A percentile compares a stretch with the other conserved stretches of the same genome.
Evolutionary conservation across 805 yeast species (phyloP).

Genomic region (Candida pseudoglaebosa): DNA sequence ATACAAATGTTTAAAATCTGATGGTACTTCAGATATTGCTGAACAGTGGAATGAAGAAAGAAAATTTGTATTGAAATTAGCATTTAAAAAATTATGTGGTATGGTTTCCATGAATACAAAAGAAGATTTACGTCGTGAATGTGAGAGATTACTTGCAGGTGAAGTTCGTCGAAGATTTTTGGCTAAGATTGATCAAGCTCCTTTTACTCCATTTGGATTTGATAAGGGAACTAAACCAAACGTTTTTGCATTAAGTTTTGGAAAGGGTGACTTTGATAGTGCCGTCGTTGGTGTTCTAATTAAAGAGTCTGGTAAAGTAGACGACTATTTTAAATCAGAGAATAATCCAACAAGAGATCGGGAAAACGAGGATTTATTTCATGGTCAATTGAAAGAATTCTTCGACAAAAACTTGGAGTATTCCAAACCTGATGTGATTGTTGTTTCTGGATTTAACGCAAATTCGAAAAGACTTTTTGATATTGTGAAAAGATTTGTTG

Average conservation of each 20-base stretch:
- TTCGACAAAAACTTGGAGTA: conserved; percentile 54
- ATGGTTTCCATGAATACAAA: conserved; percentile 72
- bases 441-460: conserved; percentile 82
- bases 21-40: conserved; percentile 72
- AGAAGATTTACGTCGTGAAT: conserved; percentile 72
- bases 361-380: conserved; percentile 42
- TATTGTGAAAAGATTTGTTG: conserved; percentile 52
- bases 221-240: conserved; percentile 81
- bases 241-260: conserved; percentile 77
- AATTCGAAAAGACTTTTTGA: conserved; percentile 59
- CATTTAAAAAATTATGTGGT: conserved; percentile 64
- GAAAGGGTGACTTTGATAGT: conserved; percentile 80
- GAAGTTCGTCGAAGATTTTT: conserved; percentile 69
- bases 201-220: conserved; percentile 76
- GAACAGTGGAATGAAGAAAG: conserved; percentile 80
- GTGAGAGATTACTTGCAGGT: conserved; percentile 65
- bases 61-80: conserved; percentile 58
- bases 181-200: conserved; percentile 85
- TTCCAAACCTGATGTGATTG: conserved; percentile 79
- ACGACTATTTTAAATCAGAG: conserved; percentile 74
- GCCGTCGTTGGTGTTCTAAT: conserved; percentile 81
- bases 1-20: conserved; percentile 58
- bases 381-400: conserved; percentile 64
- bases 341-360: conserved; percentile 55
- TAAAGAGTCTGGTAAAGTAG: conserved; percentile 75